Base-by-base conservation (phyloP, 2,329 filamentous ascomycete species). In the Huntiella omanensis region DNA sequence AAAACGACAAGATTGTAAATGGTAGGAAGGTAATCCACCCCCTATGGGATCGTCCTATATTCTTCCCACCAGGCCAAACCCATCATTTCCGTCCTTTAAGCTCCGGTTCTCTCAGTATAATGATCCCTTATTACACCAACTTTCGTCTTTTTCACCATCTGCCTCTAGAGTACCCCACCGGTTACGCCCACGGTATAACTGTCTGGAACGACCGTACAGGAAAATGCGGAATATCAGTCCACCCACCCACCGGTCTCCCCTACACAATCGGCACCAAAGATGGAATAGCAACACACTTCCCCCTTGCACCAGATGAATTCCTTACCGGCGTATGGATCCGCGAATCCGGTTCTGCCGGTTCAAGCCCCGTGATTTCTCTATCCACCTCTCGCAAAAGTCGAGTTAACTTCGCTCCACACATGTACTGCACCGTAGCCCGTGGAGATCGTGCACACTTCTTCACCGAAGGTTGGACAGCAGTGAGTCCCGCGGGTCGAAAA, bases 101-200 rank as follows among this genome's bases (percentile, higher is more conserved):
- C 16, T 40, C 36, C 22, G 43, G 43, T 7, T 46, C 47, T 10
- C 39, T 49, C 6, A 46, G 43, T 19, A 40, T 49, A n/a, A 49
- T 49, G 47, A 46, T 49, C 5, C 47, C 47, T 4, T 49, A 49
- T 39, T 49, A 49, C 28, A 33, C 38, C 22, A 49, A 49, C 43
- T 49, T 43, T 39, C 43, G 47, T 28, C 28, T 40, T 17, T 49
- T 49, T 4, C 43, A 46, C 39, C 45, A 43, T 28, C 43, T 49
- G 2, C 47, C 43, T 5, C 39, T 49, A 11, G 43, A 46, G 17
- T 49, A 46, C 15, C 3, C 43, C 10, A 12, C 46, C n/a, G 47
- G 47, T 12, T 49, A 49, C 37, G 43, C 43, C 34, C 39, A 43
- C 2, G 47, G 47, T 10, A 16, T 49, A n/a, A 49, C 47, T 7